Percentiles rank a stretch among this genome's conserved stretches.
Conservation (phyloP, 1,139 yeast genomes). For the Geotrichum histeridarum region DNA sequence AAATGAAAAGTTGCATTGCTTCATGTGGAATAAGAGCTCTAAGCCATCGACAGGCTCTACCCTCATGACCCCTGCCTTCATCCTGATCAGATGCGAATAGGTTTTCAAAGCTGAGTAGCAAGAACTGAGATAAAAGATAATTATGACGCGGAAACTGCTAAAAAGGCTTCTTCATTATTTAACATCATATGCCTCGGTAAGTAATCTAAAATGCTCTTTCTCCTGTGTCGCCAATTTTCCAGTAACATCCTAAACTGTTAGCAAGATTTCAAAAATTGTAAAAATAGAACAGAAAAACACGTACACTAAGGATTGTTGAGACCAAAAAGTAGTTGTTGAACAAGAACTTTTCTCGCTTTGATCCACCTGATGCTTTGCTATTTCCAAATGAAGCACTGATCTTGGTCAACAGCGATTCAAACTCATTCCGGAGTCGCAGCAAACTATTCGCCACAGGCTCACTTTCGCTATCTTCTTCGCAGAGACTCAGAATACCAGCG, state of each 20-base stretch:
- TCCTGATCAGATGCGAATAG: no score
- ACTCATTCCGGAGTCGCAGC: conserved; percentile 66
- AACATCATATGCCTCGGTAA: conserved; percentile 53
- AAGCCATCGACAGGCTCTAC: no score
- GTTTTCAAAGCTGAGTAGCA: no score
- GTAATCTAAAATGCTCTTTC: conserved; percentile 53
- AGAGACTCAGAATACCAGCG: conserved; percentile 63
- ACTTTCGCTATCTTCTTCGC: conserved; percentile 33
- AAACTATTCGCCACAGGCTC: conserved; percentile 76
- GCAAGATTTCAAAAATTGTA: background rate
- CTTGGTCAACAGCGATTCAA: conserved; percentile 71
- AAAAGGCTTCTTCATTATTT: conserved; percentile 1
- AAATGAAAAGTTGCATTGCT: no score
- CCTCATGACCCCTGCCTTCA: no score
- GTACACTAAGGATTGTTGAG: conserved; percentile 33
- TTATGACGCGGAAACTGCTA: no score
- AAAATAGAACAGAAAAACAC: background rate
- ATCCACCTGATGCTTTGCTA: background rate
- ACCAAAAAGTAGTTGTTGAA: conserved; percentile 61
- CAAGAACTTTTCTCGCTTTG: conserved; percentile 62
- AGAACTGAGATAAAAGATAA: no score
- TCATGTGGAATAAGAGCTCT: no score
- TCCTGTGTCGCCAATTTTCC: conserved; percentile 54
- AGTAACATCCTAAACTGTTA: conserved; percentile 41
- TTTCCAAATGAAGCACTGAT: conserved; percentile 33